These are phyloP conservation scores for Xylariales sp. DNA, from an alignment of 2,329 filamentous ascomycete species.

Conservation along the genomic window DNA sequence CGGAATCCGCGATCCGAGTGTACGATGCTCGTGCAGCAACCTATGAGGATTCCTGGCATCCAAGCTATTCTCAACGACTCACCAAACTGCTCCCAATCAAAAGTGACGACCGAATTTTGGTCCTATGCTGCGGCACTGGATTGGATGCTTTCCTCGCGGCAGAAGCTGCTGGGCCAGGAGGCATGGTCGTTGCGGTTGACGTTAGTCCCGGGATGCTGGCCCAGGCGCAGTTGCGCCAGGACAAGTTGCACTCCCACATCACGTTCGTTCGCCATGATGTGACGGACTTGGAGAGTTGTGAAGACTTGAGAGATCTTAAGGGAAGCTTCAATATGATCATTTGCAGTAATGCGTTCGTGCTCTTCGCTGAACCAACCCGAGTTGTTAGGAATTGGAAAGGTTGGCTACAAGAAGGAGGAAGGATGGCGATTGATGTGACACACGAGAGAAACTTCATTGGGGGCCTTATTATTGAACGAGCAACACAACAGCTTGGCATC, in stretches of 20 bases:
- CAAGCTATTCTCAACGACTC: not conserved
- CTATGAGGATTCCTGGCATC: not conserved
- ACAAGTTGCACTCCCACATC: conserved; percentile 8
- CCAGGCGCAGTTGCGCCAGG: conserved; percentile 14
- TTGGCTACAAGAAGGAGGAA: conserved; percentile 21
- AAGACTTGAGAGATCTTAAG: conserved; percentile 21
- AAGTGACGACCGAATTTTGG: conserved; percentile 21
- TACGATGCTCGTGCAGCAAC: not conserved
- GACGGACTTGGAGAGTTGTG: not conserved
- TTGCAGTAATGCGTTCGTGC: conserved; percentile 29
- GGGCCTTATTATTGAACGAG: not conserved
- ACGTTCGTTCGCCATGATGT: not conserved
- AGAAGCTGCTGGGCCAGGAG: conserved; percentile 17
- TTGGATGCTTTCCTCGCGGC: conserved; percentile 24
- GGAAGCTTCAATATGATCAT: conserved; percentile 23
- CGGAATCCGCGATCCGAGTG: not conserved
- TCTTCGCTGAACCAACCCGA: conserved; percentile 20
- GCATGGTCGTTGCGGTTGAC: conserved; percentile 26
- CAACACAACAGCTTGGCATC: not conserved
- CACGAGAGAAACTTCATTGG: conserved; percentile 7
- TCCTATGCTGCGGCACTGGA: conserved; percentile 30
- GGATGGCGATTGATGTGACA: conserved; percentile 26
- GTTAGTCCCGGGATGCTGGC: conserved; percentile 25
- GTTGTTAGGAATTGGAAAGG: conserved; percentile 23
- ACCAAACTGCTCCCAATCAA: not conserved